These are phyloP conservation scores for Penicillium griseofulvum DNA, from an alignment of 2,329 filamentous ascomycete species.

Conservation along the genomic window DNA sequence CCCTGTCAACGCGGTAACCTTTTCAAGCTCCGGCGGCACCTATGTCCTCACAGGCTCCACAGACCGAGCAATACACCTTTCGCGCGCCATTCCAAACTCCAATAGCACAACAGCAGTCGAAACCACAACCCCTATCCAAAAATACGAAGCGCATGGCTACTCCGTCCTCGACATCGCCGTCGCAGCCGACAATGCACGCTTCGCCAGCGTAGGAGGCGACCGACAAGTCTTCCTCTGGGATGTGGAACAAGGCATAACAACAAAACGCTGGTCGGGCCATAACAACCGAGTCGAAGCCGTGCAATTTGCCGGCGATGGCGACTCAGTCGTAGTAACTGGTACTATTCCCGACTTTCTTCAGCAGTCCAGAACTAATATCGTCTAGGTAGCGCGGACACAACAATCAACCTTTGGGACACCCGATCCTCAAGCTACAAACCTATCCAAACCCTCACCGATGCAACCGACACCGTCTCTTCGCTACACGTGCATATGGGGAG, in stretches of 20 bases:
- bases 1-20: constrained; percentile 69
- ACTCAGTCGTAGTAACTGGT: constrained; percentile 68
- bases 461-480: constrained; percentile 42
- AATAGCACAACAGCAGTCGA: constrained; percentile 31
- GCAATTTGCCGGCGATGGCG: constrained; percentile 72
- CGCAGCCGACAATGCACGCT: constrained; percentile 71
- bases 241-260: constrained; percentile 73
- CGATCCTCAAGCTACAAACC: constrained; percentile 43
- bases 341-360: not conserved
- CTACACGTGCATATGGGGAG: constrained; percentile 40
- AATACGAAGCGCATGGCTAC: constrained; percentile 87
- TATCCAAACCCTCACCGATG: constrained; percentile 43
- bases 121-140: constrained; percentile 68
- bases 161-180: constrained; percentile 81
- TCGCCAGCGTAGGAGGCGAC: constrained; percentile 86
- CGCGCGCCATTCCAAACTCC: constrained; percentile 59
- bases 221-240: constrained; percentile 93
- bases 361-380: not conserved
- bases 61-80: constrained; percentile 81
- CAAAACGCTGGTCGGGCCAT: constrained; percentile 72
- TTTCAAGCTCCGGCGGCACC: constrained; percentile 69
- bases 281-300: constrained; percentile 73
- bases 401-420: constrained; percentile 44
- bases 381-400: constrained; percentile 45
- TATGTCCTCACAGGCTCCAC: constrained; percentile 83